Percentiles rank a stretch among this genome's conserved stretches.
These are phyloP conservation scores for Hamamelis virginiana DNA, from an alignment of 164 flowering plant species.

Conservation along the genomic window DNA sequence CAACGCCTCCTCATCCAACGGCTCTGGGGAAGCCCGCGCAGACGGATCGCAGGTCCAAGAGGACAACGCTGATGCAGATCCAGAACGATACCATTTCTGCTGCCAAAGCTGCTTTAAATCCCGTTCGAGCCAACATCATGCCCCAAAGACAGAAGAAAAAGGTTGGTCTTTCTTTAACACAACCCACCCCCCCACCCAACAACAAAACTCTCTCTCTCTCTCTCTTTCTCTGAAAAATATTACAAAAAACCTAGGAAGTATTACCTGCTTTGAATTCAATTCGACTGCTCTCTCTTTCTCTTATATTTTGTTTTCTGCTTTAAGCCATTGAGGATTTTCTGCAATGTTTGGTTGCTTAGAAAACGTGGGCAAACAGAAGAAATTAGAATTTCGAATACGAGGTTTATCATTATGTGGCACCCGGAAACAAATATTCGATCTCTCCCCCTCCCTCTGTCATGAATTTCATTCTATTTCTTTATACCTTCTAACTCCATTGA, in stretches of 20 bases:
- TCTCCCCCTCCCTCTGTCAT: too few species aligned
- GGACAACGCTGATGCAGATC: conserved; percentile 75
- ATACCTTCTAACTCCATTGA: too few species aligned
- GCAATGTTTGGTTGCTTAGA: not conserved
- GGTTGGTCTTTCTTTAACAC: conserved; percentile 25
- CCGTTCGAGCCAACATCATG: conserved; percentile 70
- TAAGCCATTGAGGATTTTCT: not conserved
- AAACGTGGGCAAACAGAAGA: not conserved
- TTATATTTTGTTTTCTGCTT: too few species aligned
- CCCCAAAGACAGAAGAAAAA: conserved; percentile 74
- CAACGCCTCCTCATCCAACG: conserved; percentile 21
- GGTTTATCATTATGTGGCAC: not conserved
- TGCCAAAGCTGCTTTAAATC: conserved; percentile 75
- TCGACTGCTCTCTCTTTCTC: not conserved
- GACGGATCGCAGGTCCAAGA: conserved; percentile 67
- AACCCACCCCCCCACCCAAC: too few species aligned
- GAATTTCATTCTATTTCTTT: too few species aligned
- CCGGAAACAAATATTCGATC: too few species aligned
- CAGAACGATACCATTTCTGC: conserved; percentile 92
- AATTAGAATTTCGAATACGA: not conserved
- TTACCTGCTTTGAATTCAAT: too few species aligned
- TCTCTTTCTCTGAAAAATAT: too few species aligned
- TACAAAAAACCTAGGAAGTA: too few species aligned
- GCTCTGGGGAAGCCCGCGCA: conserved; percentile 42
- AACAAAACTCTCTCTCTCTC: not conserved